Base-by-base conservation (phyloP, 2,329 filamentous ascomycete genomes). In the Colletotrichum gigasporum region DNA sequence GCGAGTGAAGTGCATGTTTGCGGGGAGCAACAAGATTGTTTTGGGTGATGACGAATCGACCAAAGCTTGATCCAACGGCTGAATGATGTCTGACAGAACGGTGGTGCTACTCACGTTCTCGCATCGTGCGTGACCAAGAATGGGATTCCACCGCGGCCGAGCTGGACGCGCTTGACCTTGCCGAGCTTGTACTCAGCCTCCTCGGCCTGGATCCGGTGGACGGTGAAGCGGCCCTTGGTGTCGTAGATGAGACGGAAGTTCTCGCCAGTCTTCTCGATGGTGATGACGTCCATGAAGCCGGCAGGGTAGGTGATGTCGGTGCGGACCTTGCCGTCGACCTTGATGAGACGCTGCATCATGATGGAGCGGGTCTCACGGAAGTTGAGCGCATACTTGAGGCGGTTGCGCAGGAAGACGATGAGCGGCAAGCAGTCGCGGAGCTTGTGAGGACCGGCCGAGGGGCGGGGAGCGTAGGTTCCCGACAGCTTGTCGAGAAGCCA, bases 51-150 rank as follows among this genome's bases (percentile, higher is more conserved):
- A 73, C 71, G 77, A 82, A 85, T 86, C 84, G 79, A 87, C 94
- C 94, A 97, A 96, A 97, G 88, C 92, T 96, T 96, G 93, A 93
- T 95, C 93, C 95, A 97, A 97, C 95, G 95, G 91, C 95, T 97
- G 95, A 97, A 94, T 96, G 94, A 97, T 93, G 91, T 92, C 85
- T 88, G 86, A 89, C 85, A 91, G 89, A 91, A 64, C 35, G 41
- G 44, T 50, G 51, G 51, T 24, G 54, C n/a, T 22, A 98, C 95
- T 97, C 88, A 99, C 95, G 96, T 99, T 94, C 96, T 92, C 87
- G 96, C 96, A 96, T 99, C 96, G 93, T 99, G 96, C 94, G 96
- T 99, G 93, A 99, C 96, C 94, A 98, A 97, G 94, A 97, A 99
- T 96, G 96, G 96, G 91, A 99, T 97, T 88, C 94, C 96, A 86